Percentiles rank a stretch among this genome's conserved stretches.
Evolutionary conservation across 75 land plant genomes (phyloP).

Genomic region (Sequoiadendron giganteum): DNA sequence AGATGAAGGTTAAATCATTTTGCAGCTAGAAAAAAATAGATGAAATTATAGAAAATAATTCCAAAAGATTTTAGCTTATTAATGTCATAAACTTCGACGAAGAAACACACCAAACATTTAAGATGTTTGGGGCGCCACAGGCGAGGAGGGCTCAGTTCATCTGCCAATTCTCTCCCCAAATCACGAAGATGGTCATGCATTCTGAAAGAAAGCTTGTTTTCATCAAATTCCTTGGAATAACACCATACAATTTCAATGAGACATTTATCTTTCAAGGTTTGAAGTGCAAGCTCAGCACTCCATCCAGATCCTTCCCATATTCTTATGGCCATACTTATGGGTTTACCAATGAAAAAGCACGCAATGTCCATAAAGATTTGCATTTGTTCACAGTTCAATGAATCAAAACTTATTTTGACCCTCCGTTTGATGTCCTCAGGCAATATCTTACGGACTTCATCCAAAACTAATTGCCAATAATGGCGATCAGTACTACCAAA

Average conservation of each 20-base stretch:
- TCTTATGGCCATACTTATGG: neutral
- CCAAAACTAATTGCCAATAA: neutral
- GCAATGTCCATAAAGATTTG: neutral
- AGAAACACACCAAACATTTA: neutral
- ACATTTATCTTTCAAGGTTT: neutral
- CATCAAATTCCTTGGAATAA: neutral
- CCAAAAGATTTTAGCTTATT: neutral
- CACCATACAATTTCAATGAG: neutral
- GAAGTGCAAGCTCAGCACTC: neutral
- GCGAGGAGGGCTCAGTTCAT: neutral
- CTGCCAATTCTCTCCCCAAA: constrained; percentile 5
- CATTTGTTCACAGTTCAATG: neutral
- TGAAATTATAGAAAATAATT: neutral
- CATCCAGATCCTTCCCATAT: neutral
- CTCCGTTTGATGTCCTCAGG: neutral
- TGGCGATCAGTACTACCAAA: neutral
- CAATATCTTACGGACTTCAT: neutral
- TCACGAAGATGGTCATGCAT: neutral
- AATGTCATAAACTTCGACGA: neutral
- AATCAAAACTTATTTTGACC: neutral
- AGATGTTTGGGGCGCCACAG: neutral
- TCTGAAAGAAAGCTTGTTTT: neutral
- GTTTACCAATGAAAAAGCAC: neutral
- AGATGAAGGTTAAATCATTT: neutral
- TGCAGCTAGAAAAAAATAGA: neutral